phyloP scores from a whole-genome alignment of 2,329 filamentous ascomycete species.

The Escovopsis weberi region DNA sequence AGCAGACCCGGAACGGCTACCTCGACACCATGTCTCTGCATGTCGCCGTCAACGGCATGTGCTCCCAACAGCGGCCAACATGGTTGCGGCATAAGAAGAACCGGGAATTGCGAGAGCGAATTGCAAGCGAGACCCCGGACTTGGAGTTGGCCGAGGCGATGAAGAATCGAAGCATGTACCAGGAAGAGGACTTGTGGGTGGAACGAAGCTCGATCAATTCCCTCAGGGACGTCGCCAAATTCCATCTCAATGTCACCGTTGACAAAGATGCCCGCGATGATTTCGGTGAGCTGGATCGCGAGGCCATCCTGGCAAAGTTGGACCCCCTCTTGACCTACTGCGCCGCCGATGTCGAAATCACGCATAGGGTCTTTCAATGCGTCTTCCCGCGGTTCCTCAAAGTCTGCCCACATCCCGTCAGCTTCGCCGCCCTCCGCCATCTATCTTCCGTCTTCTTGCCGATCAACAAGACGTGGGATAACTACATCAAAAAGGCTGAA shows the following conservation, averaged over 20 bases:
- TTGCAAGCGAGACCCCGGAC: constrained; percentile 56
- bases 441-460: constrained; percentile 89
- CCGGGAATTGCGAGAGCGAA: constrained; percentile 66
- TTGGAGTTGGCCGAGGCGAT: constrained; percentile 58
- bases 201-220: constrained; percentile 92
- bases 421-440: constrained; percentile 85
- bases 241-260: constrained; percentile 81
- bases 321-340: constrained; percentile 87
- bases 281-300: constrained; percentile 68
- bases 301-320: constrained; percentile 54
- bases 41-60: constrained; percentile 98
- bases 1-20: constrained; percentile 73
- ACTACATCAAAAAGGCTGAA: constrained; percentile 73
- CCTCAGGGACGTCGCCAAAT: constrained; percentile 85
- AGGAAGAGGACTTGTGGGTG: constrained; percentile 93
- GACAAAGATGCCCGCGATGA: constrained; percentile 80
- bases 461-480: constrained; percentile 74
- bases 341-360: constrained; percentile 83
- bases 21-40: constrained; percentile 97
- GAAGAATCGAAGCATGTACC: constrained; percentile 53
- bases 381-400: constrained; percentile 83
- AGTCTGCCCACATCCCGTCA: constrained; percentile 90
- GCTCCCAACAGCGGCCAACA: constrained; percentile 83
- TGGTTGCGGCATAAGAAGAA: constrained; percentile 97
- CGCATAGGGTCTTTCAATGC: constrained; percentile 84